Base-by-base conservation (phyloP, 2,329 filamentous ascomycete species). In the Aplosporella prunicola region DNA sequence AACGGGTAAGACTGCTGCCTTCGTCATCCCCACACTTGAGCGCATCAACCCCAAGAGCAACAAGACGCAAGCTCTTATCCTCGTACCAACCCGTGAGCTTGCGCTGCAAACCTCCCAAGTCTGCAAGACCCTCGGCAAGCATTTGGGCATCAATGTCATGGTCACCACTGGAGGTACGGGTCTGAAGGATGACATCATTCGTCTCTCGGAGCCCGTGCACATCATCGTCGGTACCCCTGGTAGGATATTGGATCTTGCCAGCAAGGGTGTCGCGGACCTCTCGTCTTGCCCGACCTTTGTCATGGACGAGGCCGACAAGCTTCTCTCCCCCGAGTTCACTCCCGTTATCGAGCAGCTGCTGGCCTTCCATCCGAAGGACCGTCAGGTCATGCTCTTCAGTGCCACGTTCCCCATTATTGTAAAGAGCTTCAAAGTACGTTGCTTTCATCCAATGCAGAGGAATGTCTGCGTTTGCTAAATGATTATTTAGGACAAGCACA, bases 231-330 rank as follows among this genome's bases (percentile, higher is more conserved):
- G 91, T 57, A 98, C 91, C 40, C 91, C 91, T 22, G 91, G 91
- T 47, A 78, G 91, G 70, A 95, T 98, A 52, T 76, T 96, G 45
- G 91, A 98, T 68, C 69, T 98, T 50, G 89, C 91, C 42, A 87
- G 88, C 61, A 96, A 98, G 68, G 87, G 84, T 47, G 88, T 98
- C 43, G 91, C 91, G 45, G 91, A 98, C 63, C 74, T 98, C 33
- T 93, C 88, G 52, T 82, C 93, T 65, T 96, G 91, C 60, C 82
- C 87, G 52, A 96, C 93, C 56, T 98, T 98, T 60, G 86, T 98
- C 66, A 98, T 98, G 91, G 91, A 98, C 56, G 91, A 98, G 63
- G 91, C 91, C 39, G 91, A 98, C 65, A 98, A 98, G 69, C 78
- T 98, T 43, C 75, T 98, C 34, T 98, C 91, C 5, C 78, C 85